Base-by-base conservation (phyloP, 495 filamentous ascomycete genomes). In the Penicillium alfredii region DNA sequence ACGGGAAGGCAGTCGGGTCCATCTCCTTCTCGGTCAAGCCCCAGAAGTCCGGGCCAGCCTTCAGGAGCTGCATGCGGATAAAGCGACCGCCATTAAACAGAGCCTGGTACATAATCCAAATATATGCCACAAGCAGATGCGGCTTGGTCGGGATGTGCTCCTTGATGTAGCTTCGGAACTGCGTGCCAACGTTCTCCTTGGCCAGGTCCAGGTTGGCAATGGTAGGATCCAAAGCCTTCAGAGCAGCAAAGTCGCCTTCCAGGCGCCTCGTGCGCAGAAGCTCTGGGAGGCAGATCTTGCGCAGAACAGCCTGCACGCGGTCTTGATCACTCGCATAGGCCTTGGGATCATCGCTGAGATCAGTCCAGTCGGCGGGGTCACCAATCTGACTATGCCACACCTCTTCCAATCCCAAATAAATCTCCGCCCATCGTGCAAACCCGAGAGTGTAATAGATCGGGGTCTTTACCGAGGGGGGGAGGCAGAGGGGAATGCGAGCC, bases 81-180 rank as follows among this genome's bases (percentile, higher is more conserved):
- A 64, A 72, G 3, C 75, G 56, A 4, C 77, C 76, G 8, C 77
- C 77, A 19, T 65, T 67, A 38, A 81, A 74, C 0, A 80, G 49
- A 4, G 76, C 76, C 63, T 78, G 72, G 45, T 80, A 79, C 34
- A 77, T 60, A 15, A 76, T 66, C 74, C 76, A 79, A 2, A 68
- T 61, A 45, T 78, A 78, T 1, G 76, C 72, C 10, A 81, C 38
- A 0, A 77, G 52, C 0, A 71, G 45, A 38, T 77, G 73, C n/a
- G 73, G 73, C 20, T 65, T 67, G 13, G 11, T 26, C 2, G 10
- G 16, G 2, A 69, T 54, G 3, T 27, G 34, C 6, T 38, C 29
- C 15, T 28, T 18, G n/a, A 53, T 28, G 11, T 48, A 25, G 3
- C 30, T 24, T 7, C 21, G 18, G n/a, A 48, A 26, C 14, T 34